These are phyloP conservation scores for Boletus austroedulis DNA, from an alignment of 1,284 basidiomycete genomes.

Conservation along the genomic window DNA sequence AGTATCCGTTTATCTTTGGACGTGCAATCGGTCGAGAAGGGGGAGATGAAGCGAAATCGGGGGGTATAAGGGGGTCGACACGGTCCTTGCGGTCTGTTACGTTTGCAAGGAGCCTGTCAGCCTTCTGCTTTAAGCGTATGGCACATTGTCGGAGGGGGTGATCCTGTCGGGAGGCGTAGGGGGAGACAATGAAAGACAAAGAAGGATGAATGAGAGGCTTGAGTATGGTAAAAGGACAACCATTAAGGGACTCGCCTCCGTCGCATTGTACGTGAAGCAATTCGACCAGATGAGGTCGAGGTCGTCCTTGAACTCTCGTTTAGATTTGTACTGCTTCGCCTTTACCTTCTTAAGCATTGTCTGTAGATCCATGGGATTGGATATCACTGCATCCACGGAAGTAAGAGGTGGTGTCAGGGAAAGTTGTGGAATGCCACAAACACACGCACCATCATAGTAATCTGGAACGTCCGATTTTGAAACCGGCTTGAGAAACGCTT, in stretches of 20 bases:
- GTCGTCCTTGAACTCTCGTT: slow-evolving; percentile 91
- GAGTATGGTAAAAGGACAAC: not conserved
- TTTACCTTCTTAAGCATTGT: slow-evolving; percentile 94
- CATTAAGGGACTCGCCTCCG: slow-evolving; percentile 58
- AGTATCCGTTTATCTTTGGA: slow-evolving; percentile 32
- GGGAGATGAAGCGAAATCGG: slow-evolving; percentile 24
- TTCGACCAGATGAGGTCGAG: slow-evolving; percentile 97
- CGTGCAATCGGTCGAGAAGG: slow-evolving; percentile 26
- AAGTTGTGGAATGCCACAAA: not conserved
- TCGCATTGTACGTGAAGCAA: slow-evolving; percentile 89
- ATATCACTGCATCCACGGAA: slow-evolving; percentile 64
- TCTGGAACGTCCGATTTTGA: slow-evolving; percentile 84
- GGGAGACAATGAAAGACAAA: not conserved
- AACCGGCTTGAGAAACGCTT: slow-evolving; percentile 87
- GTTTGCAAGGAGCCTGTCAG: slow-evolving; percentile 80
- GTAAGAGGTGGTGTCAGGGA: not conserved
- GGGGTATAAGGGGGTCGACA: slow-evolving; percentile 52
- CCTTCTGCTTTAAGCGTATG: slow-evolving; percentile 72
- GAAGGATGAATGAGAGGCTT: not conserved
- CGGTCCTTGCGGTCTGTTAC: slow-evolving; percentile 87
- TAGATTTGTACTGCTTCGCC: slow-evolving; percentile 86
- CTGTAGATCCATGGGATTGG: slow-evolving; percentile 90
- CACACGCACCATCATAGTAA: slow-evolving; percentile 77
- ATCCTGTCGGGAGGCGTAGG: slow-evolving; percentile 39
- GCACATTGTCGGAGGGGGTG: slow-evolving; percentile 84